A percentile compares a stretch with the other conserved stretches of the same genome.
Evolutionary conservation across 2,329 filamentous ascomycete species (phyloP).

Genomic region (Mycogone perniciosa): DNA sequence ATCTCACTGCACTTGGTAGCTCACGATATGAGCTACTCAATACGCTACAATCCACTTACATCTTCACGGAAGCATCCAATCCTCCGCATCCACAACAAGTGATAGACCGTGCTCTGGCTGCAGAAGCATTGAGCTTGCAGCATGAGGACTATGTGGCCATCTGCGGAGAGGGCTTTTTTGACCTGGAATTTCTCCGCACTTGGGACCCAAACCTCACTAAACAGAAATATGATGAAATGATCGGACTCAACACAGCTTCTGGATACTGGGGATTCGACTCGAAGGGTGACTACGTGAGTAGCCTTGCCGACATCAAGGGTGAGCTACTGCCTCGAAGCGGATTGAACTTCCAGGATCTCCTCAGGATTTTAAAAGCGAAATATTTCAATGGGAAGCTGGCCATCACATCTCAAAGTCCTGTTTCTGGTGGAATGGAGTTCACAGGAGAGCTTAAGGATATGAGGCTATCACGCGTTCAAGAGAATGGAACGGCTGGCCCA

Average conservation of each 20-base stretch:
- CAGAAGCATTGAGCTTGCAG: neutral
- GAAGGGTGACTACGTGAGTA: neutral
- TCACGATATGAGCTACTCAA: neutral
- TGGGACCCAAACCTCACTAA: neutral
- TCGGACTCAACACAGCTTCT: neutral
- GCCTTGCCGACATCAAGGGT: neutral
- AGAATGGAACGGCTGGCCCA: neutral
- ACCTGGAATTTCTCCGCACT: neutral
- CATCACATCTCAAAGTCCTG: neutral
- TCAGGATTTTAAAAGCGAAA: neutral
- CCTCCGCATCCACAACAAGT: neutral
- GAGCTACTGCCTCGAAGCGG: neutral
- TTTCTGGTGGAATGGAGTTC: neutral
- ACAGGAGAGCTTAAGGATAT: neutral
- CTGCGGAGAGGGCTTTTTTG: neutral
- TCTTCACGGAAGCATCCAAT: neutral
- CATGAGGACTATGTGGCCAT: neutral
- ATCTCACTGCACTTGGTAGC: neutral
- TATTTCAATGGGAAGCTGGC: neutral
- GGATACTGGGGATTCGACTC: neutral
- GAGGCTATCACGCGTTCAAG: neutral
- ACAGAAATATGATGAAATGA: neutral
- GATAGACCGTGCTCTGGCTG: neutral
- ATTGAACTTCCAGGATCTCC: neutral
- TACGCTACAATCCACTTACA: neutral